Percentiles rank a stretch among this genome's conserved stretches.
These are phyloP conservation scores for Lyophyllum atratum DNA, from an alignment of 768 basidiomycete genomes.

Conservation along the genomic window DNA sequence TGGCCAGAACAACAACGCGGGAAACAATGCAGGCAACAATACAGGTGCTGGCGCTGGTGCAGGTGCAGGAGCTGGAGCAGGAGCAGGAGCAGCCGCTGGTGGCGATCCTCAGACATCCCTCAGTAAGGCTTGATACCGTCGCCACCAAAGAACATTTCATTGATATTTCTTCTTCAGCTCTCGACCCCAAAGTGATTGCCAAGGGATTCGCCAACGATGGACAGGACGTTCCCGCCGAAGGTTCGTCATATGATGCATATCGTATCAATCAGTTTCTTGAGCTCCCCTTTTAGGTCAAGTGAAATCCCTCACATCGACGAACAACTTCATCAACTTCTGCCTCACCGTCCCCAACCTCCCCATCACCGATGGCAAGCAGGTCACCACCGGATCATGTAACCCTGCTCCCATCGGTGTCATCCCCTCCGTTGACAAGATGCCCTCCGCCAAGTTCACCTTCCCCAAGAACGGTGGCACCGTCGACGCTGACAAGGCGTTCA, in stretches of 20 bases:
- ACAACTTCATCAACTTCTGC: slow-evolving; percentile 65
- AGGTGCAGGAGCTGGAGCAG: slow-evolving; percentile 7
- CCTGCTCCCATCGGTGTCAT: slow-evolving; percentile 55
- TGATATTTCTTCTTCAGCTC: slow-evolving; percentile 33
- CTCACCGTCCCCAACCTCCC: slow-evolving; percentile 40
- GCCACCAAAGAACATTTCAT: neutral
- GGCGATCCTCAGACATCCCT: slow-evolving; percentile 47
- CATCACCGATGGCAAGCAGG: slow-evolving; percentile 54
- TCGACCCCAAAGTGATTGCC: slow-evolving; percentile 54
- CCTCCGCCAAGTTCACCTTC: slow-evolving; percentile 43
- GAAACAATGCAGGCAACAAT: slow-evolving; percentile 2
- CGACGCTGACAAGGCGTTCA: slow-evolving; percentile 44
- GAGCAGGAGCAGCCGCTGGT: no score
- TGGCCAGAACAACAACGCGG: slow-evolving; percentile 12
- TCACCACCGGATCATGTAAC: slow-evolving; percentile 54
- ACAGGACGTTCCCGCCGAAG: slow-evolving; percentile 39
- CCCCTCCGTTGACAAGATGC: slow-evolving; percentile 42
- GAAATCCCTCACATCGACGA: slow-evolving; percentile 49
- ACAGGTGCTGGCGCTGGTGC: neutral
- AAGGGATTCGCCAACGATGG: slow-evolving; percentile 52
- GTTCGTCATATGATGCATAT: slow-evolving; percentile 17
- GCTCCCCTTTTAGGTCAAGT: slow-evolving; percentile 39
- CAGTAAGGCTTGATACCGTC: slow-evolving; percentile 26
- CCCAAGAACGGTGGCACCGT: slow-evolving; percentile 46
- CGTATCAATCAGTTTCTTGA: neutral